These are phyloP conservation scores for Parasitella parasitica DNA, from an alignment of 371 early-diverging fungal species.

Conservation along the genomic window DNA sequence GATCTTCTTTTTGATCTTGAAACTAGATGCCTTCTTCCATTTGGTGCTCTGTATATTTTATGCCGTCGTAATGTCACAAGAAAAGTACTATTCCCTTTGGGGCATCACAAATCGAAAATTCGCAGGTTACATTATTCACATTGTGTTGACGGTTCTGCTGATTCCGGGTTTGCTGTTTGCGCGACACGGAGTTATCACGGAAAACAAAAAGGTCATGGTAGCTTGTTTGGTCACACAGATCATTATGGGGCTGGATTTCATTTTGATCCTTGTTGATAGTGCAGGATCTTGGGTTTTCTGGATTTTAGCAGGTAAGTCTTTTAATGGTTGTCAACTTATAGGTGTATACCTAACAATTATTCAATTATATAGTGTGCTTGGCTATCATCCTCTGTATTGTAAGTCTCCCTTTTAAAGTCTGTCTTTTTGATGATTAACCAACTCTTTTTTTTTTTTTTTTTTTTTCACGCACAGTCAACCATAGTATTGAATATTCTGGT, in stretches of 20 bases:
- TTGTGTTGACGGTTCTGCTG: conserved; percentile 33
- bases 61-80: conserved; percentile 48
- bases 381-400: conserved; percentile 47
- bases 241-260: conserved; percentile 41
- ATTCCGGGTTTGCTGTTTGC: conserved; percentile 43
- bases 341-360: neutral
- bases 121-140: conserved; percentile 41
- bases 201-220: conserved; percentile 34
- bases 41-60: conserved; percentile 47
- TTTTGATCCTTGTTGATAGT: conserved; percentile 42
- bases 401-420: conserved; percentile 5
- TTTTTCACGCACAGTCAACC: conserved; percentile 22
- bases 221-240: conserved; percentile 30
- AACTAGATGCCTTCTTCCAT: conserved; percentile 51
- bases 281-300: conserved; percentile 48
- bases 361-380: conserved; percentile 32
- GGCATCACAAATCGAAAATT: conserved; percentile 10
- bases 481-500: conserved; percentile 32
- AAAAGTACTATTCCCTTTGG: conserved; percentile 29
- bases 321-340: too few species aligned
- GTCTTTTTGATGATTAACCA: neutral
- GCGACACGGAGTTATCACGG: conserved; percentile 34
- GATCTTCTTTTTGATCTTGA: conserved; percentile 36
- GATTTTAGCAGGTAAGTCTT: conserved; percentile 46
- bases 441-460: too few species aligned